phyloP scores from a whole-genome alignment of 176 grass and related monocot species.

The Tillandsia leiboldiana region DNA sequence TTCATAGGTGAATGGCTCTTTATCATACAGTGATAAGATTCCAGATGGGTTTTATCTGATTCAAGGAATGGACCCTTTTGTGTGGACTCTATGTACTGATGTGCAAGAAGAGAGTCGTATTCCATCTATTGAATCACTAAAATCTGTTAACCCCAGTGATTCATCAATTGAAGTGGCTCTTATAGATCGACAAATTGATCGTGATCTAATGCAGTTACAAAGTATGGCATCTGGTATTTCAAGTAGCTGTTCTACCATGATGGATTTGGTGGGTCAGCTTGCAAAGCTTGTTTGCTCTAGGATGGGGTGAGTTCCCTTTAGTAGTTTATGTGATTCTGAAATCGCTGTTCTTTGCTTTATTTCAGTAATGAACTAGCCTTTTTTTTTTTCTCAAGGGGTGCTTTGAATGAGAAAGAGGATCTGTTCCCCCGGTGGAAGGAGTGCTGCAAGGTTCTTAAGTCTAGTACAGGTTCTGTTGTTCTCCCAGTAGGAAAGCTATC shows the following conservation, averaged over 20 bases:
- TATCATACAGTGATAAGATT: slow-evolving; percentile 81
- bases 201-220: slow-evolving; percentile 56
- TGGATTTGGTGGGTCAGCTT: slow-evolving; percentile 68
- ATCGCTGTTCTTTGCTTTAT: background rate
- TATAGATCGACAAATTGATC: slow-evolving; percentile 56
- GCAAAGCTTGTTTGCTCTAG: slow-evolving; percentile 73
- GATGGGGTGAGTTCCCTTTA: slow-evolving; percentile 52
- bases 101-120: slow-evolving; percentile 62
- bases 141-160: slow-evolving; percentile 46
- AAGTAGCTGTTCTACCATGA: slow-evolving; percentile 39
- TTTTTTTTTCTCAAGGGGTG: slow-evolving; percentile 35
- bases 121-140: slow-evolving; percentile 63
- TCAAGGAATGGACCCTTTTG: slow-evolving; percentile 91
- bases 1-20: slow-evolving; percentile 60
- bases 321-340: background rate
- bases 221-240: slow-evolving; percentile 38
- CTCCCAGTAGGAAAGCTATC: slow-evolving; percentile 66
- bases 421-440: slow-evolving; percentile 70
- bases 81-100: slow-evolving; percentile 88
- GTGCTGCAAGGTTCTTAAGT: slow-evolving; percentile 43
- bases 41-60: slow-evolving; percentile 86
- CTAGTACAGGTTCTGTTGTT: slow-evolving; percentile 61
- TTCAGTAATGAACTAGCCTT: slow-evolving; percentile 11
- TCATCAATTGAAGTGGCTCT: slow-evolving; percentile 65
- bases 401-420: slow-evolving; percentile 49